Percentiles rank a stretch among this genome's conserved stretches.
Conservation (phyloP, 768 basidiomycete species). For the Calocybe cyanea region DNA sequence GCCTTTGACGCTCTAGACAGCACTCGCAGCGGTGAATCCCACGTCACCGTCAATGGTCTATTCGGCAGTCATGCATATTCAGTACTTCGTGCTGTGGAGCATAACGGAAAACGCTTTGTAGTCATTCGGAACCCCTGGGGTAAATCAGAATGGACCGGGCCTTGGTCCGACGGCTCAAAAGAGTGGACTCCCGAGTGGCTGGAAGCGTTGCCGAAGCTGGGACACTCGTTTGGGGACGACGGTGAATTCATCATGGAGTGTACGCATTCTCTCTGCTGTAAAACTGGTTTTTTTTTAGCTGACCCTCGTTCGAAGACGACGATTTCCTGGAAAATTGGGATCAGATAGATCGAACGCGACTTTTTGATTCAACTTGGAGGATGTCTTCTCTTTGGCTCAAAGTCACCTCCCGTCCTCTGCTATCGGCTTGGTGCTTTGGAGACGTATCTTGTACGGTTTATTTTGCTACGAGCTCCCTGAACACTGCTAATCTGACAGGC, state of each 20-base stretch:
- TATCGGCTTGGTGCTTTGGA: conserved; percentile 34
- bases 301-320: conserved; percentile 21
- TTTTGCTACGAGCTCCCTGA: neutral
- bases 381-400: conserved; percentile 40
- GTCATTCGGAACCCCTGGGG: conserved; percentile 56
- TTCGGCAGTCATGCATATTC: conserved; percentile 44
- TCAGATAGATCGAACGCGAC: conserved; percentile 32
- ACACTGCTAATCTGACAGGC: neutral
- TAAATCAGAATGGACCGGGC: conserved; percentile 44
- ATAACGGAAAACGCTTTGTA: conserved; percentile 46
- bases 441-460: conserved; percentile 35
- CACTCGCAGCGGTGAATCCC: conserved; percentile 22
- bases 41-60: conserved; percentile 32
- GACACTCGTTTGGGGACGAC: conserved; percentile 46
- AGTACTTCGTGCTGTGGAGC: conserved; percentile 45
- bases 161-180: conserved; percentile 54
- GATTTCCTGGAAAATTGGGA: conserved; percentile 37
- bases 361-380: conserved; percentile 37
- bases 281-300: neutral
- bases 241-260: conserved; percentile 59
- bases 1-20: conserved; percentile 30
- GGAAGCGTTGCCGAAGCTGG: conserved; percentile 33
- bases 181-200: conserved; percentile 57
- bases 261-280: conserved; percentile 14
- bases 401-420: conserved; percentile 22